Base-by-base conservation (phyloP, 2,329 filamentous ascomycete genomes). In the Madurella fahalii region DNA sequence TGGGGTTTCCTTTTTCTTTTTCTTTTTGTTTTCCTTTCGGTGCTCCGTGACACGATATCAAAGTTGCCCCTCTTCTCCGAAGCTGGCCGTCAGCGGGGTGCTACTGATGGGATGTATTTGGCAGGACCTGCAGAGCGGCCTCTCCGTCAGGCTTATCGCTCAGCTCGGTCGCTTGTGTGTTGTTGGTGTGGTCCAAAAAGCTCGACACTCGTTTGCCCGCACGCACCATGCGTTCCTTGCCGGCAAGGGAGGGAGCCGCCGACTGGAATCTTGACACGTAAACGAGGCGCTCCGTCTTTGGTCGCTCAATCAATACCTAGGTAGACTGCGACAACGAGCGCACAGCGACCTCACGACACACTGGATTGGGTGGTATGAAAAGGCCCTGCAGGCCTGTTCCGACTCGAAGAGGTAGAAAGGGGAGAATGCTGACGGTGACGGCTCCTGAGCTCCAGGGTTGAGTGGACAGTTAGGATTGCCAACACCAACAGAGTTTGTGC, bases 251-350 rank as follows among this genome's bases (percentile, higher is more conserved):
- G 17, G 17, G 20, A 37, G 34, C 34, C 12, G 31, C 31, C 34
- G 34, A 37, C 13, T 37, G 34, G 34, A 37, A 37, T 11, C 34
- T 37, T 37, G 34, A 37, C 34, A 37, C 34, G 11, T 37, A 11
- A 37, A 37, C 43, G 15, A 34, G 31, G 25, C 18, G 37, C 50
- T 37, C 40, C 16, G 42, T 32, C 41, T 31, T 31, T 18, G 50
- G 45, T 25, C 32, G 53, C 39, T 50, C 50, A 58, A 61, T 60
- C 54, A 61, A 59, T 62, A 59, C 61, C 62, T 45, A 63, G 61
- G 51, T 58, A 60, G 62, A 61, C 58, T 61, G 61, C 53, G 63
- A 58, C 18, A 50, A 55, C 51, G 47, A 37, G 34, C 4, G 34
- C 34, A 37, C 34, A 4, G 34, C 34, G 9, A 37, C 4, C 34